Evolutionary conservation across 768 basidiomycete genomes (phyloP), one percentile per base, ranked within the genome.

Genomic region (Mycena latifolia): DNA sequence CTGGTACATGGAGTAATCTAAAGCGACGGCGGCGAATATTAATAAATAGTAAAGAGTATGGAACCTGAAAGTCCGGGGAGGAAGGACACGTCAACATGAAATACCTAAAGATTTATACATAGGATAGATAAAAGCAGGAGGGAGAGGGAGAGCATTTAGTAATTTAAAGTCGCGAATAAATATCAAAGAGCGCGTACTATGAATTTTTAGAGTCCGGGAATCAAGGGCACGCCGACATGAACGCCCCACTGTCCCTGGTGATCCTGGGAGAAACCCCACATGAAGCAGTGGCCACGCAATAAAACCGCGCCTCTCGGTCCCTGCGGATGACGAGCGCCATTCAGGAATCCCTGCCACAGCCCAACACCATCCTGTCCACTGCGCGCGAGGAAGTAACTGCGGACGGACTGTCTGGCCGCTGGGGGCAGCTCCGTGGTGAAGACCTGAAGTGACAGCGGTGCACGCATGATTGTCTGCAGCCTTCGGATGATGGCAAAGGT

Each of bases 251-350:
- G n/a, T 14, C 60, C 65, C 0, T 5, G 11, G 22, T 56, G 27
- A 25, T 66, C 59, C 37, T 45, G 65, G 11, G 54, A 51, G 27
- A 66, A 66, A 0, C 65, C 65, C 65, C 65, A 66, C 48, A 66
- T 45, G 31, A 14, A 35, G 2, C 22, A 45, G 27, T 66, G 55
- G 2, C 59, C 65, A 6, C 55, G 46, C 39, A 66, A 24, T 12
- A 66, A 46, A 47, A 50, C 60, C 28, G 31, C 47, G 41, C 65
- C 65, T 7, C n/a, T 52, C 8, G 65, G 65, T 3, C 65, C 65
- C 2, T 51, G 29, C 7, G 28, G 27, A 27, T 48, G 47, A 17
- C 22, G 22, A 1, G 31, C 22, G 39, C 65, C 65, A 17, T 53
- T 52, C 9, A 61, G 48, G 27, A 66, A 66, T 22, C 33, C 47